Base-by-base conservation (phyloP, 352 stramenopile genomes). In the Pythium vanterpoolii region DNA sequence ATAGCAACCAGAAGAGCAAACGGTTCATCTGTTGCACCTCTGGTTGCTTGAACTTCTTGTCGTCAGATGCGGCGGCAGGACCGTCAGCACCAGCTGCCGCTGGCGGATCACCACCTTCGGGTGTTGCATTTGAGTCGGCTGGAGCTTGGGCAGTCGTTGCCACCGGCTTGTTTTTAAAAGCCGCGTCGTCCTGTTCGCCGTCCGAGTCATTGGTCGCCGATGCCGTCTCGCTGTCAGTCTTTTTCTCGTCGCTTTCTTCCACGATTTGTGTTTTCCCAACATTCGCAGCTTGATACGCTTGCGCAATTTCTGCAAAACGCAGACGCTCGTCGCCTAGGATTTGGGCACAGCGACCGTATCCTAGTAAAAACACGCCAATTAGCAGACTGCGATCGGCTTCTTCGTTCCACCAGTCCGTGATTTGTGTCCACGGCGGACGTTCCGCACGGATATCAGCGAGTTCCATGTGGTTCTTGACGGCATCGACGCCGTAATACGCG, bases 11-110 rank as follows among this genome's bases (percentile, higher is more conserved):
- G 36, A 89, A 77, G 31, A 96, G 66, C 51, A 96, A 62, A 1
- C 86, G 83, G 60, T 96, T 96, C 86, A 96, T 96, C 52, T 90
- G 79, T 62, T 96, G 86, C 56, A 96, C 86, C 54, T 96, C 86
- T 0, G 86, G 86, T 58, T 93, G 84, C 64, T 91, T 93, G 55
- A 91, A 96, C 38, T 62, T 61, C 33, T 76, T 78, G 43, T 72
- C 74, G 4, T 73, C 56, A 21, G 46, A 54, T 24, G 19, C 4
- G 16, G 16, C 47, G 5, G 52, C 61, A 5, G 76, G 57, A 27
- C 60, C 71, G 3, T 66, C 67, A n/a, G 53, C 57, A 39, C 26
- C 49, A 27, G 38, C 54, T n/a, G 24, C 18, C 1, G 42, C 19
- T 13, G 47, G 18, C 6, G 57, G 33, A 45, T 71, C 84, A 62